These are phyloP conservation scores for Fusarium sterilihyphosum DNA, from an alignment of 2,329 filamentous ascomycete species.

Conservation along the genomic window DNA sequence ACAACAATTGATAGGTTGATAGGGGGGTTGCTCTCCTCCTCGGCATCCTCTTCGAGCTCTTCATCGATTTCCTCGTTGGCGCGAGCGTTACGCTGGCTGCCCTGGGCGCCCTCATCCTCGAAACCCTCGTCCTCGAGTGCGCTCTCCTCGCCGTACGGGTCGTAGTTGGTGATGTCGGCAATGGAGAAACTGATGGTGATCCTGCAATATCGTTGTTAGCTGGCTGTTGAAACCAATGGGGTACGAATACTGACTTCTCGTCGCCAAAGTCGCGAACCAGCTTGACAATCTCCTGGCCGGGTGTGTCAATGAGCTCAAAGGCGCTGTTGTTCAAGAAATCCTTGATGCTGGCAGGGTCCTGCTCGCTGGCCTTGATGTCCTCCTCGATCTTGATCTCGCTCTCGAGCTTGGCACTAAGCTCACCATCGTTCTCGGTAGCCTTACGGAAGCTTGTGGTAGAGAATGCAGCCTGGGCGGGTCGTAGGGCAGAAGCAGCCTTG, in stretches of 20 bases:
- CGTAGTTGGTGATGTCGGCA: constrained; percentile 53
- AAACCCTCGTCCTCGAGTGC: constrained; percentile 54
- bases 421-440: constrained; percentile 71
- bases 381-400: constrained; percentile 86
- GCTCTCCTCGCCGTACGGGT: constrained; percentile 51
- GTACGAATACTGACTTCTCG: constrained; percentile 74
- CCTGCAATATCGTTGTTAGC: constrained; percentile 41
- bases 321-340: constrained; percentile 88
- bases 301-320: constrained; percentile 83
- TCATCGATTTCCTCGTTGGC: constrained; percentile 41
- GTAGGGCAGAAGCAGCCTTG: constrained; percentile 53
- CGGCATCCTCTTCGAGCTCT: constrained; percentile 59
- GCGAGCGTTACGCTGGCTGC: constrained; percentile 62
- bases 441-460: constrained; percentile 56
- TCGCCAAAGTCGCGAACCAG: constrained; percentile 85
- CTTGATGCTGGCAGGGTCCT: constrained; percentile 80
- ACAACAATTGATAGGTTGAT: constrained; percentile 87
- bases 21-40: constrained; percentile 73
- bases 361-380: constrained; percentile 78
- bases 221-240: constrained; percentile 11
- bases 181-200: constrained; percentile 58
- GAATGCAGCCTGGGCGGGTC: constrained; percentile 56
- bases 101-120: constrained; percentile 55
- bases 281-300: constrained; percentile 88
- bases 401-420: constrained; percentile 87